These are phyloP conservation scores for Raffaelea arxii DNA, from an alignment of 2,329 filamentous ascomycete genomes.

Conservation along the genomic window DNA sequence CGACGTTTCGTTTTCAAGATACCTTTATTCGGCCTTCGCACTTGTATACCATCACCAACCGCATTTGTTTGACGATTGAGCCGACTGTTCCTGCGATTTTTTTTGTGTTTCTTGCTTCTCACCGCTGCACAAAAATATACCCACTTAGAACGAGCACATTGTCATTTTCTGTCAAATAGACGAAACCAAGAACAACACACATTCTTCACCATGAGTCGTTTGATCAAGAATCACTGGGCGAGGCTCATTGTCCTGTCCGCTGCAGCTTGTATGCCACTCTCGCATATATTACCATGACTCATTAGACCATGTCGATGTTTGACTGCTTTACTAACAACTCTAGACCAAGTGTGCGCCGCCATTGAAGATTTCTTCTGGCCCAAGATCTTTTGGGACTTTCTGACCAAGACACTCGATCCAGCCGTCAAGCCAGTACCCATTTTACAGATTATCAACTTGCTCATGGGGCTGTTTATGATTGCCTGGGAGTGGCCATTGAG, in stretches of 20 bases:
- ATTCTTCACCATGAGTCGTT: constrained; percentile 76
- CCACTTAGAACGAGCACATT: not conserved
- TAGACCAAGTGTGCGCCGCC: constrained; percentile 79
- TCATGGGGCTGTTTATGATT: constrained; percentile 69
- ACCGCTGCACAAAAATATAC: too few relatives aligned
- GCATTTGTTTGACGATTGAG: too few relatives aligned
- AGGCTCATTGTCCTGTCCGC: constrained; percentile 86
- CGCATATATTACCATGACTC: too few relatives aligned
- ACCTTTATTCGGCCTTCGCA: not conserved
- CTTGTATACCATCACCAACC: too few relatives aligned
- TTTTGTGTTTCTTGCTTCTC: too few relatives aligned
- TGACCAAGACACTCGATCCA: constrained; percentile 79
- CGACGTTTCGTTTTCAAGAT: not conserved
- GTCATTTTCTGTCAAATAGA: not conserved
- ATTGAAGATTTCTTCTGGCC: constrained; percentile 94
- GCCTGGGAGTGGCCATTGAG: constrained; percentile 86
- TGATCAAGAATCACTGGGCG: constrained; percentile 99
- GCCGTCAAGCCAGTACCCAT: constrained; percentile 82
- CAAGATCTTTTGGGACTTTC: constrained; percentile 96
- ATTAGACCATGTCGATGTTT: too few relatives aligned
- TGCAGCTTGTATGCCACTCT: constrained; percentile 51
- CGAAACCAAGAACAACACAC: constrained; percentile 6
- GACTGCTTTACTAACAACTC: constrained; percentile 7
- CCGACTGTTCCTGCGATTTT: too few relatives aligned
- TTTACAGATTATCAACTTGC: constrained; percentile 80